phyloP scores from a whole-genome alignment of 306 rosid genomes.

The Ceratonia siliqua region DNA sequence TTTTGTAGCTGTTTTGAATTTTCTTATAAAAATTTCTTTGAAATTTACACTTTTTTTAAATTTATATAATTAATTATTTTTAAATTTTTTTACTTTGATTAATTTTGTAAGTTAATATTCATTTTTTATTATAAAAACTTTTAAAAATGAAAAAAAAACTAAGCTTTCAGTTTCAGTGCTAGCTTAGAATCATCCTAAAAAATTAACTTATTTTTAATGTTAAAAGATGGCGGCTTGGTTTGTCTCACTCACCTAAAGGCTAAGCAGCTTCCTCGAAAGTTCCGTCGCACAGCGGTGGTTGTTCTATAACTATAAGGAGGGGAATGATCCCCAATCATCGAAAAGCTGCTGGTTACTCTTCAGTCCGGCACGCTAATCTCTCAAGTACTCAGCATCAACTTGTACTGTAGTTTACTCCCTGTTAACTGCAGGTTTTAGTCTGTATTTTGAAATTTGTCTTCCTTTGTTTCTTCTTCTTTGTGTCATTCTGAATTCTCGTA shows the following conservation, averaged over 20 bases:
- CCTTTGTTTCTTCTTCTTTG: not conserved
- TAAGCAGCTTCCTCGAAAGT: conserved; percentile 31
- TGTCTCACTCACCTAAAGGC: not conserved
- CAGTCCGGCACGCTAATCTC: not conserved
- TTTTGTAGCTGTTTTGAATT: too few relatives aligned
- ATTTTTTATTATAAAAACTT: too few relatives aligned
- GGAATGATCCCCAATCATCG: not conserved
- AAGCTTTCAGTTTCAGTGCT: too few relatives aligned
- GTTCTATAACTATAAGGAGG: not conserved
- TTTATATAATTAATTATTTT: too few relatives aligned
- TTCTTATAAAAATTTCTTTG: too few relatives aligned
- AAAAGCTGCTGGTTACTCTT: not conserved
- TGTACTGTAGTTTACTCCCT: not conserved
- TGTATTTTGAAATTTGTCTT: not conserved
- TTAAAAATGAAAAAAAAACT: too few relatives aligned
- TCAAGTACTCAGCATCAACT: not conserved
- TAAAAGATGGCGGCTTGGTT: conserved; percentile 26
- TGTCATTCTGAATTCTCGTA: not conserved
- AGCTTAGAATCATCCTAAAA: too few relatives aligned
- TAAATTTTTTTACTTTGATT: too few relatives aligned
- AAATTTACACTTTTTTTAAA: too few relatives aligned
- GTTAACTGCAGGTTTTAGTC: not conserved
- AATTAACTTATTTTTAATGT: too few relatives aligned
- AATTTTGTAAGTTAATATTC: too few relatives aligned
- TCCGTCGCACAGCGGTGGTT: not conserved